Conservation (phyloP, 2,329 filamentous ascomycete genomes). For the Ophidiomyces ophidiicola region DNA sequence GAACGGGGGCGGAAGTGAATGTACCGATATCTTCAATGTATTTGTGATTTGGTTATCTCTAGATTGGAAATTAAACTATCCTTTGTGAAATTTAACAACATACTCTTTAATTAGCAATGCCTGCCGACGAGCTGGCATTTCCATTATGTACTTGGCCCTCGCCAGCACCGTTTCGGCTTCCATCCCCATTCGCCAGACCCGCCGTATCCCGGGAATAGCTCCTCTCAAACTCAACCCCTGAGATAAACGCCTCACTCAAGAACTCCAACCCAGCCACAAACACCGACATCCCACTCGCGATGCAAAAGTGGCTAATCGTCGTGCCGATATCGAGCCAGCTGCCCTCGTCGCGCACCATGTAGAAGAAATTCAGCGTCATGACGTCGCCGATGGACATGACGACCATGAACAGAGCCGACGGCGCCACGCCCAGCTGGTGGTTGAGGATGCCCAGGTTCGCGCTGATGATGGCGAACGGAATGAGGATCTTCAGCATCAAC, state of each 20-base stretch:
- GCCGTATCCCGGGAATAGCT: not conserved
- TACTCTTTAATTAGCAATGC: not conserved
- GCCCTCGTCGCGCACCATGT: constrained; percentile 90
- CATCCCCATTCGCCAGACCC: constrained; percentile 1
- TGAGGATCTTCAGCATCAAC: constrained; percentile 76
- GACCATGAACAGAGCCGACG: constrained; percentile 82
- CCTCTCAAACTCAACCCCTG: constrained; percentile 53
- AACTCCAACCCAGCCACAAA: constrained; percentile 84
- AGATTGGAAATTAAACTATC: too few species aligned
- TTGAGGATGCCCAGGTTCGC: constrained; percentile 93
- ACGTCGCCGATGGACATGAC: constrained; percentile 87
- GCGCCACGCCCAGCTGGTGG: constrained; percentile 66
- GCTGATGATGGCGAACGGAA: constrained; percentile 84
- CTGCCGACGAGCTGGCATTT: not conserved
- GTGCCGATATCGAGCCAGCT: constrained; percentile 97
- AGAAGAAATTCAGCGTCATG: constrained; percentile 92
- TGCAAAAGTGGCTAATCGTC: constrained; percentile 89
- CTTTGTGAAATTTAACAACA: too few species aligned
- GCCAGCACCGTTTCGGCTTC: not conserved
- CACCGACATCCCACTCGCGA: constrained; percentile 76
- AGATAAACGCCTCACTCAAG: constrained; percentile 69
- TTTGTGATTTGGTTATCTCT: too few species aligned
- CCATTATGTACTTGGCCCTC: not conserved
- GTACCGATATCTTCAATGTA: too few species aligned
- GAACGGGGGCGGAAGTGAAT: too few species aligned